Conservation (phyloP, 2,329 filamentous ascomycete genomes). For the Claviceps spartinae region DNA sequence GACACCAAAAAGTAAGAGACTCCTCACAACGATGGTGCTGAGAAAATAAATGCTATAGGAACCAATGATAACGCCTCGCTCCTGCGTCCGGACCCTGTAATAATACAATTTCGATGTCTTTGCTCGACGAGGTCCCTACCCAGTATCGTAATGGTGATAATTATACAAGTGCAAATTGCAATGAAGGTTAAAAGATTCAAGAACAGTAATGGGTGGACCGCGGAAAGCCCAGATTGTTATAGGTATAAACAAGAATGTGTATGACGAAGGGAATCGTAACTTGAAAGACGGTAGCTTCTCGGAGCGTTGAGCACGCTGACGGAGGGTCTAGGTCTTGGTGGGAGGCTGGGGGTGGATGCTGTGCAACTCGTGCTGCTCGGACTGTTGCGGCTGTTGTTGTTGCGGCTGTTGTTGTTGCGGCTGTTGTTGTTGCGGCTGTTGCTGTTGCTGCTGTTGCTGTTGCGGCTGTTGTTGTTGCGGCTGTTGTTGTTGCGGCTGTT, state of each 20-base stretch:
- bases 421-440: background rate
- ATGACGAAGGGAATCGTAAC: background rate
- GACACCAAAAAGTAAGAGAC: too few relatives aligned
- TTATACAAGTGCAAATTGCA: too few relatives aligned
- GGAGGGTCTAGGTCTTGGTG: background rate
- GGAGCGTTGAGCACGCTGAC: too few relatives aligned
- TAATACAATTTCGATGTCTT: background rate
- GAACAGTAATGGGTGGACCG: too few relatives aligned
- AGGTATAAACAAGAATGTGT: background rate
- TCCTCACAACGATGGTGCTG: too few relatives aligned
- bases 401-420: background rate
- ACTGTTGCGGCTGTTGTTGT: background rate
- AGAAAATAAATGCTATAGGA: too few relatives aligned
- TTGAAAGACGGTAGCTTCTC: background rate
- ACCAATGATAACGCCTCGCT: background rate
- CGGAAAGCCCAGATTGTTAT: background rate
- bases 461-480: background rate
- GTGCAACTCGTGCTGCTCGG: constrained; percentile 3
- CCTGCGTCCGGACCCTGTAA: background rate
- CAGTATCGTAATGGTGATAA: too few relatives aligned
- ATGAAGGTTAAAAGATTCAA: too few relatives aligned
- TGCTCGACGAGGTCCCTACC: background rate
- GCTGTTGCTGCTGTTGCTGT: constrained; percentile 1
- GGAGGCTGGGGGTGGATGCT: background rate
- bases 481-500: background rate